Evolutionary conservation across 768 basidiomycete genomes (phyloP).

Genomic region (Macrocybe gigantea): DNA sequence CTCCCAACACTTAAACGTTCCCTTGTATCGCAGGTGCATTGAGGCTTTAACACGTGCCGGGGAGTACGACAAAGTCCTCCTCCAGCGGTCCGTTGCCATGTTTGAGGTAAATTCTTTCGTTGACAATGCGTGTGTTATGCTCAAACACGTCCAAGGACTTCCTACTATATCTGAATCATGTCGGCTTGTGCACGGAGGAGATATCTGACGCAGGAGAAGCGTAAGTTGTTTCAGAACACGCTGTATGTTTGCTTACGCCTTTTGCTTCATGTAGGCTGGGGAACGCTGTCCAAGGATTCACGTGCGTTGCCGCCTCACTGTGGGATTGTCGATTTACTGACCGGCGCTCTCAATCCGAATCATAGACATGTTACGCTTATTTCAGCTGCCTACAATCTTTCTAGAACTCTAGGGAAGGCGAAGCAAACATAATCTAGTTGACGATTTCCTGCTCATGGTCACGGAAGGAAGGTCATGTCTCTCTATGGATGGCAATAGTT

Average conservation of each 20-base stretch:
- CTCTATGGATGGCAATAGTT: not conserved
- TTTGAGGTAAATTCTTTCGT: slow-evolving; percentile 62
- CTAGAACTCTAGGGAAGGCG: slow-evolving; percentile 44
- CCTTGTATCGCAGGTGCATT: slow-evolving; percentile 51
- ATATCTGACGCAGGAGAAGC: slow-evolving; percentile 83
- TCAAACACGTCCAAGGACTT: slow-evolving; percentile 48
- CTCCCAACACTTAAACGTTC: not conserved
- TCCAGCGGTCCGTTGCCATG: slow-evolving; percentile 73
- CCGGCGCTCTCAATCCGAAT: not conserved
- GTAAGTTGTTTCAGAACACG: slow-evolving; percentile 31
- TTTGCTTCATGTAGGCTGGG: slow-evolving; percentile 49
- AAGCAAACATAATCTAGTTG: slow-evolving; percentile 1
- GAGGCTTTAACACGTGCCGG: slow-evolving; percentile 90
- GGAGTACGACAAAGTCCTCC: slow-evolving; percentile 60
- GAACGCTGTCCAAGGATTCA: slow-evolving; percentile 88
- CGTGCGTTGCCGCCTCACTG: slow-evolving; percentile 40
- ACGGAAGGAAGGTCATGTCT: not conserved
- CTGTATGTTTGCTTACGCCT: not conserved
- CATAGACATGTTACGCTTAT: slow-evolving; percentile 77
- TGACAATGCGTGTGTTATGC: not conserved
- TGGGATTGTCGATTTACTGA: too few species aligned
- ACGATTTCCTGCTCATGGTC: not conserved
- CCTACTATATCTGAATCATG: slow-evolving; percentile 79
- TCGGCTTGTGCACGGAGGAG: slow-evolving; percentile 82
- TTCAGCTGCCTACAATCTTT: slow-evolving; percentile 79